phyloP scores from a whole-genome alignment of 495 filamentous ascomycete genomes.

The Venustampulla echinocandica region DNA sequence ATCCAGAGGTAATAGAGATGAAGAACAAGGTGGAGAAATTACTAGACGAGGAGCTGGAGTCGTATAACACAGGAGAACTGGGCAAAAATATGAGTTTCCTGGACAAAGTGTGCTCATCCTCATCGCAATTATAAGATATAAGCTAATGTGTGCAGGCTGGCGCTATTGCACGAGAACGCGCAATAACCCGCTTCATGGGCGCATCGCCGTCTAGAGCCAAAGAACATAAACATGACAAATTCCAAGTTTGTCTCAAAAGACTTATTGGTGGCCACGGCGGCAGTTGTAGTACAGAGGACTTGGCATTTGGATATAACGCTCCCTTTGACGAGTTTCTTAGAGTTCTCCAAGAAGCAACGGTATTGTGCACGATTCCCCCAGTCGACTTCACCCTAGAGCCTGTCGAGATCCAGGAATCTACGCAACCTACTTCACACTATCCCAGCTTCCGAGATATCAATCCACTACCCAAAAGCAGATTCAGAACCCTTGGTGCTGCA shows the following conservation, averaged over 20 bases:
- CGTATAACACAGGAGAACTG: neutral
- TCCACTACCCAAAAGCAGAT: neutral
- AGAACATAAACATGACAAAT: neutral
- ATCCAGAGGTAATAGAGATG: neutral
- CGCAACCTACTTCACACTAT: too few species aligned
- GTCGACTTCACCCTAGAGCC: neutral
- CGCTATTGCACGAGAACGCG: neutral
- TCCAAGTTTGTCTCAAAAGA: neutral
- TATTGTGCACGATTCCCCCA: conserved; percentile 7
- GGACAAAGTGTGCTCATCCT: neutral
- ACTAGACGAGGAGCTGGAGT: neutral
- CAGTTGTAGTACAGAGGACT: neutral
- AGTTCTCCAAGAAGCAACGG: conserved; percentile 6
- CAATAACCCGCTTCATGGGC: neutral
- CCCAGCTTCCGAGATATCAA: neutral
- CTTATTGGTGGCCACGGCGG: conserved; percentile 2
- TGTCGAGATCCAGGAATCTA: too few species aligned
- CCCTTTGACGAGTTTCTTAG: conserved; percentile 3
- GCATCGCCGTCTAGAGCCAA: neutral
- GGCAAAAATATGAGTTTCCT: neutral
- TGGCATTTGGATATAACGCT: conserved; percentile 4
- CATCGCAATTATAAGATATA: neutral
- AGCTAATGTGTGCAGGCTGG: neutral
- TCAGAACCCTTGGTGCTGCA: neutral
- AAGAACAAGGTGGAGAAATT: conserved; percentile 1